These are phyloP conservation scores for Verticillium klebahnii DNA, from an alignment of 2,329 filamentous ascomycete genomes.

Conservation along the genomic window DNA sequence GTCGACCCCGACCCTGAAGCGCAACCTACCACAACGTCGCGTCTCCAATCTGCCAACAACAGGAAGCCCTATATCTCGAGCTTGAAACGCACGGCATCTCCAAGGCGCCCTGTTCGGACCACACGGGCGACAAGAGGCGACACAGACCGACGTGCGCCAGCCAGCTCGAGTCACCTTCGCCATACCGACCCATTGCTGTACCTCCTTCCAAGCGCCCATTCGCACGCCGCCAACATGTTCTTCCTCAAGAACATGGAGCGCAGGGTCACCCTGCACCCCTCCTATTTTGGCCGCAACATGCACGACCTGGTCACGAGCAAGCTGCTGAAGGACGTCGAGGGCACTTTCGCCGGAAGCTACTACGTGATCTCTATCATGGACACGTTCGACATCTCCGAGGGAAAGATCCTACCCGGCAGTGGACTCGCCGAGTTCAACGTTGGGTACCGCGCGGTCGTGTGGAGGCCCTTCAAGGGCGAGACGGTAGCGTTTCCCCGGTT, in stretches of 20 bases:
- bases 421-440: conserved; percentile 94
- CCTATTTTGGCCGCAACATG: conserved; percentile 93
- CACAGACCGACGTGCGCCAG: neutral
- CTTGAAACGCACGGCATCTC: neutral
- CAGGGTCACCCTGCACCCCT: conserved; percentile 90
- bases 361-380: conserved; percentile 99
- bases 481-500: conserved; percentile 56
- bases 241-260: conserved; percentile 97
- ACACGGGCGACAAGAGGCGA: neutral
- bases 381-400: conserved; percentile 89
- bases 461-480: conserved; percentile 97
- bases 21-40: neutral
- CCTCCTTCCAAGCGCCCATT: neutral
- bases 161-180: neutral
- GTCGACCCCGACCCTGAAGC: neutral
- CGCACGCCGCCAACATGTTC: conserved; percentile 63
- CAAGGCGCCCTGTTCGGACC: neutral
- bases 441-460: conserved; percentile 91
- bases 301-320: conserved; percentile 86
- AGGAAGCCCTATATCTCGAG: neutral
- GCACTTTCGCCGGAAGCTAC: conserved; percentile 90
- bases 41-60: neutral
- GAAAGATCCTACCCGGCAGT: conserved; percentile 84
- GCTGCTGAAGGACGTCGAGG: conserved; percentile 89
- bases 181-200: neutral